These are phyloP conservation scores for Cicer bijugum DNA, from an alignment of 306 rosid genomes.

Conservation along the genomic window DNA sequence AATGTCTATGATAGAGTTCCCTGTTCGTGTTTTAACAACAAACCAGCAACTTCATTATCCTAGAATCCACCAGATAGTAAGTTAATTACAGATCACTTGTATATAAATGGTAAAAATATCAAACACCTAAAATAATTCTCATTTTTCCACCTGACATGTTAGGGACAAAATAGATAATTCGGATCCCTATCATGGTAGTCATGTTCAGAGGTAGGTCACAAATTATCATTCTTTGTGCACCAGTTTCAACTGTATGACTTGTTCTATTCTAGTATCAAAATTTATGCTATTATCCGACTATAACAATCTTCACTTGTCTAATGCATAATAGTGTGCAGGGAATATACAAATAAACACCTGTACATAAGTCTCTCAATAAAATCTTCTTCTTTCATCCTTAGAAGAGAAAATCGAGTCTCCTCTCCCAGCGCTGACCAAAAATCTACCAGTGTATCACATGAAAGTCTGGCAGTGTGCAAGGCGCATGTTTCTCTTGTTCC, in stretches of 20 bases:
- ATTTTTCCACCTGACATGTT: not conserved
- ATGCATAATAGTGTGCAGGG: slow-evolving; percentile 44
- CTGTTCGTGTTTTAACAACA: slow-evolving; percentile 36
- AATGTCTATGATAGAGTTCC: slow-evolving; percentile 37
- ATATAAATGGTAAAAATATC: slow-evolving; percentile 10
- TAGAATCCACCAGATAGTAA: slow-evolving; percentile 32
- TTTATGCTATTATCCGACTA: slow-evolving; percentile 30
- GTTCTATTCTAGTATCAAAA: slow-evolving; percentile 37
- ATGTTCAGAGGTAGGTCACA: slow-evolving; percentile 39
- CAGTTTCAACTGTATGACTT: slow-evolving; percentile 41
- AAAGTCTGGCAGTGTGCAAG: slow-evolving; percentile 94
- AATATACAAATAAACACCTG: slow-evolving; percentile 71
- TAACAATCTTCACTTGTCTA: slow-evolving; percentile 44
- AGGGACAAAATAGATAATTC: slow-evolving; percentile 32
- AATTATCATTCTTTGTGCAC: slow-evolving; percentile 35
- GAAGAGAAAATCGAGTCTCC: slow-evolving; percentile 91
- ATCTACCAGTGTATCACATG: slow-evolving; percentile 95
- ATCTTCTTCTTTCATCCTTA: slow-evolving; percentile 99
- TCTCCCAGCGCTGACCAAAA: slow-evolving; percentile 99
- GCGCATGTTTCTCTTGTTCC: slow-evolving; percentile 98
- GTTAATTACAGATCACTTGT: slow-evolving; percentile 34
- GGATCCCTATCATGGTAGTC: slow-evolving; percentile 11
- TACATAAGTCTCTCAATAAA: slow-evolving; percentile 96
- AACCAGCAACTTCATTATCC: slow-evolving; percentile 31
- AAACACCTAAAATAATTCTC: slow-evolving; percentile 30